phyloP scores from a whole-genome alignment of 106 monocot species.

The Acorus gramineus region DNA sequence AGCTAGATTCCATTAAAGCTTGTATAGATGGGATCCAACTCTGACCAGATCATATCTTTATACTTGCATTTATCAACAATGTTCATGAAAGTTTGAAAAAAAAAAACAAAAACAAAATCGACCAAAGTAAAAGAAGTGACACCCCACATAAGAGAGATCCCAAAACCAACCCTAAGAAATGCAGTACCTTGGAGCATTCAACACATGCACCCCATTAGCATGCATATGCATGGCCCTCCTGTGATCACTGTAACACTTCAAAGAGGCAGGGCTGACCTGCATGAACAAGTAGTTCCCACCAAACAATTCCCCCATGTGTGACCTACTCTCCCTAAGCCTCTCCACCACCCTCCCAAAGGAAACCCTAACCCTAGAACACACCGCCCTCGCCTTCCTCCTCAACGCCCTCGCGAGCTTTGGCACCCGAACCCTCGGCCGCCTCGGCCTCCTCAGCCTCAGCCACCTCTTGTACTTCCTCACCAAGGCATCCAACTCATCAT shows the following conservation, averaged over 20 bases:
- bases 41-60: too few species aligned
- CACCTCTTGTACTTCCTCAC: slow-evolving; percentile 1
- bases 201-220: too few species aligned
- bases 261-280: slow-evolving; percentile 25
- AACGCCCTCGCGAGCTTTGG: slow-evolving; percentile 5
- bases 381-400: slow-evolving; percentile 11
- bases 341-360: slow-evolving; percentile 23
- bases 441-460: slow-evolving; percentile 15
- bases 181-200: too few species aligned
- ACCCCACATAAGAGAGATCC: too few species aligned
- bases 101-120: too few species aligned
- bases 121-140: too few species aligned
- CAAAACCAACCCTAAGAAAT: too few species aligned
- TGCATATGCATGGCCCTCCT: too few species aligned
- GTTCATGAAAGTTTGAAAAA: too few species aligned
- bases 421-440: slow-evolving; percentile 21
- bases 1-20: too few species aligned
- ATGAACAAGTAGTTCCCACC: slow-evolving; percentile 37
- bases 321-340: slow-evolving; percentile 25
- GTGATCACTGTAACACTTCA: not conserved
- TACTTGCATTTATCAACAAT: too few species aligned
- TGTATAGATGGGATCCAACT: too few species aligned
- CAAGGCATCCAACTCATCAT: not conserved
- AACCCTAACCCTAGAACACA: slow-evolving; percentile 8
- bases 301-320: slow-evolving; percentile 20